Percentiles rank a stretch among this genome's conserved stretches.
Conservation (phyloP, 805 yeast genomes). For the Candida saitoana region DNA sequence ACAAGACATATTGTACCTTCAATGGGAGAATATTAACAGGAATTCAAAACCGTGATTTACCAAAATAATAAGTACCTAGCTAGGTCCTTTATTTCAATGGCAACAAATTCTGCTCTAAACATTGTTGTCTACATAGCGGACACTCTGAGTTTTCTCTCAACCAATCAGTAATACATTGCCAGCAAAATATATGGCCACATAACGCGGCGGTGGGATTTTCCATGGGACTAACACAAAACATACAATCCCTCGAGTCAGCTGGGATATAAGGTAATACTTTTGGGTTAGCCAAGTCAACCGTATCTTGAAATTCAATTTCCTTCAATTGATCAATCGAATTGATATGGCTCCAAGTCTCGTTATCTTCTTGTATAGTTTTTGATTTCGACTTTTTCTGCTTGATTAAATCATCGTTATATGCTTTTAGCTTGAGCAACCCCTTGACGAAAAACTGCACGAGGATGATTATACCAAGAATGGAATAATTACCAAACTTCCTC, state of each 20-base stretch:
- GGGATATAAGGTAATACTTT: conserved; percentile 63
- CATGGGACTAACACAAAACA: conserved; percentile 80
- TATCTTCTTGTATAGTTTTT: conserved; percentile 8
- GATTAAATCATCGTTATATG: conserved; percentile 17
- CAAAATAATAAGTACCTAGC: too few species aligned
- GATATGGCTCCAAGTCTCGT: conserved; percentile 5
- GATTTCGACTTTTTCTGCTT: conserved; percentile 11
- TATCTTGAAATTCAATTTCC: conserved; percentile 8
- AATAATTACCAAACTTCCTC: conserved; percentile 59
- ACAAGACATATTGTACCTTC: too few species aligned
- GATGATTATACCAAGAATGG: conserved; percentile 63
- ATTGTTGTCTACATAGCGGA: conserved; percentile 79
- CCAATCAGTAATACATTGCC: conserved; percentile 91
- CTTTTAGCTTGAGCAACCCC: conserved; percentile 29
- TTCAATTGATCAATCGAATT: conserved; percentile 7
- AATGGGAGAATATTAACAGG: too few species aligned
- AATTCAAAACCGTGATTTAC: too few species aligned
- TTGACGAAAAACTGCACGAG: conserved; percentile 51
- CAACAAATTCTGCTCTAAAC: conserved; percentile 59
- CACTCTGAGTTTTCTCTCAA: conserved; percentile 83
- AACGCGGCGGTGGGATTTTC: conserved; percentile 76
- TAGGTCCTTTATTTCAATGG: conserved; percentile 45
- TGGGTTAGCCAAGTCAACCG: conserved; percentile 55
- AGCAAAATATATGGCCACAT: conserved; percentile 93
- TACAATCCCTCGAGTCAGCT: conserved; percentile 66